These are phyloP conservation scores for Corymbia citriodora DNA, from an alignment of 441 rosid genomes.

Conservation along the genomic window DNA sequence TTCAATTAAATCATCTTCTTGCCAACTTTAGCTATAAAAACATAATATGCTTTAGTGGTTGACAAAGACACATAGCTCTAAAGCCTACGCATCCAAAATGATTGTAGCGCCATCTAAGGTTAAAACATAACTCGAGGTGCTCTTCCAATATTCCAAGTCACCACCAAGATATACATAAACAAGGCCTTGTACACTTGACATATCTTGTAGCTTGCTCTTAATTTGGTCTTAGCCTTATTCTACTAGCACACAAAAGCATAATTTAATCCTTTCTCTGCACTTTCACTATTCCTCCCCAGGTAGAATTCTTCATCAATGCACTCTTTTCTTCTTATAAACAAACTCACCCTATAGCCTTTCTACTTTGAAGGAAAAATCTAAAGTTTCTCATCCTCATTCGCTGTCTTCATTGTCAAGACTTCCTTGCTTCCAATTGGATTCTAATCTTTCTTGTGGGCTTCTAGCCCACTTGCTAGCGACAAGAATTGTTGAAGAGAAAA, in stretches of 20 bases:
- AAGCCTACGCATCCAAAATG: too few relatives aligned
- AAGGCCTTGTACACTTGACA: neutral
- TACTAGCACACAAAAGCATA: neutral
- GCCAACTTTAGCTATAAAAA: too few relatives aligned
- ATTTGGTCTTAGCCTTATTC: neutral
- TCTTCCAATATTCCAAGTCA: too few relatives aligned
- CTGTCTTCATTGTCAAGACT: constrained; percentile 22
- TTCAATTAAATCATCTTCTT: too few relatives aligned
- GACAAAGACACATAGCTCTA: too few relatives aligned
- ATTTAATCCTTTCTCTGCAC: constrained; percentile 38
- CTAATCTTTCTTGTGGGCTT: constrained; percentile 21
- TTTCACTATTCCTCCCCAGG: constrained; percentile 6
- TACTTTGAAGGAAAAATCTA: neutral
- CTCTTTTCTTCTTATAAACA: constrained; percentile 37
- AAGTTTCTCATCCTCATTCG: constrained; percentile 3
- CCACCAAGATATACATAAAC: neutral
- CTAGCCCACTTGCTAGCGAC: neutral
- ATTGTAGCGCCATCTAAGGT: too few relatives aligned
- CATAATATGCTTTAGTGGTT: too few relatives aligned
- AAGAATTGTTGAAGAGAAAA: neutral
- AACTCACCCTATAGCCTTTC: neutral
- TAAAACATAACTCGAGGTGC: too few relatives aligned
- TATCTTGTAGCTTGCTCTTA: neutral
- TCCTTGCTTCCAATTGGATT: constrained; percentile 25
- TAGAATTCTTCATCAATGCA: constrained; percentile 30